Evolutionary conservation across 306 rosid species (phyloP).

Genomic region (Biancaea sappan): DNA sequence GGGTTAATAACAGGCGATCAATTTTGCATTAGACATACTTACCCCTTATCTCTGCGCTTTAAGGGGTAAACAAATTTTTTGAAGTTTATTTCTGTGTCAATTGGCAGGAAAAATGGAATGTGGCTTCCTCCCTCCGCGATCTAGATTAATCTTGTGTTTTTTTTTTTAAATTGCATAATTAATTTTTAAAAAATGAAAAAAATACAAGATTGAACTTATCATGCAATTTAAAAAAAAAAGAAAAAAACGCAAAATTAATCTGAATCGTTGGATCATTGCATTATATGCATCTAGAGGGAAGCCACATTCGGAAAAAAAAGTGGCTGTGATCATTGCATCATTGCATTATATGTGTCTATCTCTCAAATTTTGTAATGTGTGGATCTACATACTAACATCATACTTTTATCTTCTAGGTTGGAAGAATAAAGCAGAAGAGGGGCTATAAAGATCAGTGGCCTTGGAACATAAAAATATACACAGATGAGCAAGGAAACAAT

Average conservation of each 20-base stretch:
- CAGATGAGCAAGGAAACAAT: slow-evolving; percentile 84
- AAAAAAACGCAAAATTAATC: too few relatives aligned
- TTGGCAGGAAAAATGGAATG: not conserved
- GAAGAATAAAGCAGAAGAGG: slow-evolving; percentile 96
- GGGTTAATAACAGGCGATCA: not conserved
- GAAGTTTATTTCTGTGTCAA: not conserved
- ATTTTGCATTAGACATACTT: not conserved
- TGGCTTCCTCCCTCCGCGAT: too few relatives aligned
- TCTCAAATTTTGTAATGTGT: not conserved
- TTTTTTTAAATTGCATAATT: too few relatives aligned
- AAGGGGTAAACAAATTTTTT: not conserved
- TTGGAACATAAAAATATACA: slow-evolving; percentile 86
- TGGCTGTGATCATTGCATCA: too few relatives aligned
- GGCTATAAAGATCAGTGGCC: slow-evolving; percentile 99
- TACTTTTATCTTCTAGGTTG: slow-evolving; percentile 54
- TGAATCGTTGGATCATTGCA: too few relatives aligned
- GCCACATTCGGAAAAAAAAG: too few relatives aligned
- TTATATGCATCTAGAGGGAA: too few relatives aligned
- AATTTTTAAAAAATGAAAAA: too few relatives aligned
- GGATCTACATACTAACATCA: not conserved
- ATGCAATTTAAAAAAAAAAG: too few relatives aligned
- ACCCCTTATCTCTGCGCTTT: not conserved
- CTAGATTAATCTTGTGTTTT: too few relatives aligned
- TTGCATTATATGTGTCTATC: too few relatives aligned
- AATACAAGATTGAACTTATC: too few relatives aligned